Base-by-base conservation (phyloP, 2,329 filamentous ascomycete genomes). In the Xylaria hypoxylon region DNA sequence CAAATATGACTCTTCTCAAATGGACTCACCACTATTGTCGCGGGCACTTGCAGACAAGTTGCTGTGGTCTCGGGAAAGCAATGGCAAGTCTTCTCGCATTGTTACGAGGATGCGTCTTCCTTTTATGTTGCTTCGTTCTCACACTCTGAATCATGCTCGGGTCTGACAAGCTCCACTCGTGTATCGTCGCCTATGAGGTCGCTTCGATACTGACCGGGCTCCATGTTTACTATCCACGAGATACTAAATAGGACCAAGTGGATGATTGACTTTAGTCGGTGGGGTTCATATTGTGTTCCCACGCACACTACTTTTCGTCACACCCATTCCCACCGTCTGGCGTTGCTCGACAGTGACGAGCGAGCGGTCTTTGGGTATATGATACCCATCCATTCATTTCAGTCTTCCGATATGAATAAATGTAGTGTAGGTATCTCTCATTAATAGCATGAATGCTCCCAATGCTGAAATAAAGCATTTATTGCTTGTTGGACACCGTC, bases 61-160 rank as follows among this genome's bases (percentile, higher is more conserved):
- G 65, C 15, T 31, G 52, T 65, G 58, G 47, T 50, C 26, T 62
- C 26, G 44, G 55, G 52, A 51, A 35, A 58, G 19, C 58, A 48
- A 19, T 51, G 35, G 22, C 26, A n/a, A n/a, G n/a, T 22, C 33
- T 15, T 53, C 11, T 15, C 35, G 31, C 35, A n/a, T 60, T 17
- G 28, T 22, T 17, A 28, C 42, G 62, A 70, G 68, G 70, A 64
- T 60, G 62, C 42, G 44, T 47, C 56, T 61, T 53, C 59, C 68
- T 59, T 71, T 71, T 71, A 71, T 71, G 61, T 60, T 62, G 52
- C 28, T 67, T 68, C 26, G 35, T 38, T 61, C 31, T 48, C 47
- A 58, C 51, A 19, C 28, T 56, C 53, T 44, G 7, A 60, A 51
- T 58, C 50, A 55, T 56, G 19, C 28, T 56, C 33, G 60, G 22